These are phyloP conservation scores for Coemansia aciculifera DNA, from an alignment of 192 early-diverging fungal genomes.

Conservation along the genomic window DNA sequence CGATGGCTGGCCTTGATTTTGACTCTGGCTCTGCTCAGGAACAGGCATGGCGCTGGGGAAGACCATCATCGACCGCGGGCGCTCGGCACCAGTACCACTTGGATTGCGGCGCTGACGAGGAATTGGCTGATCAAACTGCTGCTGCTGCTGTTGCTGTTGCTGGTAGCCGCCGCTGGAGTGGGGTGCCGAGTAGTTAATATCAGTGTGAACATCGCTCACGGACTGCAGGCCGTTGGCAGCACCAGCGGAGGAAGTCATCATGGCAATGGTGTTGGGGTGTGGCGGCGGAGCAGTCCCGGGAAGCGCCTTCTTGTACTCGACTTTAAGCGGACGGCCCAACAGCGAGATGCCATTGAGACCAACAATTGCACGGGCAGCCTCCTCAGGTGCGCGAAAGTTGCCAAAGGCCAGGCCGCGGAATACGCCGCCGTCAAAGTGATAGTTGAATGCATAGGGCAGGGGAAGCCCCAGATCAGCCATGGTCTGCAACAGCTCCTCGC, in stretches of 20 bases:
- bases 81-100: conserved; percentile 30
- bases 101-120: conserved; percentile 42
- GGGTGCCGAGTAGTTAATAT: not conserved
- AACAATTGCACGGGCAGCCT: conserved; percentile 68
- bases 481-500: conserved; percentile 69
- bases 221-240: conserved; percentile 3
- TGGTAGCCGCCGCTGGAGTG: conserved; percentile 2
- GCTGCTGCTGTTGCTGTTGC: conserved; percentile 15
- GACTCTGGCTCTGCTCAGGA: conserved; percentile 21
- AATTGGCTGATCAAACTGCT: conserved; percentile 39
- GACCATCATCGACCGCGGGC: conserved; percentile 52
- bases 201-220: conserved; percentile 5
- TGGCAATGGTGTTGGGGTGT: conserved; percentile 59
- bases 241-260: conserved; percentile 41
- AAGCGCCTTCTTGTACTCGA: conserved; percentile 79
- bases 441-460: conserved; percentile 78
- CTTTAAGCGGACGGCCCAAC: conserved; percentile 70
- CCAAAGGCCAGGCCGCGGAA: conserved; percentile 83
- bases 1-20: not conserved
- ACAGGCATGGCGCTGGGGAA: conserved; percentile 45
- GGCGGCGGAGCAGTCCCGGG: conserved; percentile 59
- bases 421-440: conserved; percentile 77
- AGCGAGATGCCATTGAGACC: conserved; percentile 72
- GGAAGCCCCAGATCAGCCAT: conserved; percentile 71
- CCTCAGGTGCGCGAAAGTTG: conserved; percentile 76